Percentiles rank a stretch among this genome's conserved stretches.
These are phyloP conservation scores for Kernera saxatilis DNA, from an alignment of 345 rosid genomes.

Conservation along the genomic window DNA sequence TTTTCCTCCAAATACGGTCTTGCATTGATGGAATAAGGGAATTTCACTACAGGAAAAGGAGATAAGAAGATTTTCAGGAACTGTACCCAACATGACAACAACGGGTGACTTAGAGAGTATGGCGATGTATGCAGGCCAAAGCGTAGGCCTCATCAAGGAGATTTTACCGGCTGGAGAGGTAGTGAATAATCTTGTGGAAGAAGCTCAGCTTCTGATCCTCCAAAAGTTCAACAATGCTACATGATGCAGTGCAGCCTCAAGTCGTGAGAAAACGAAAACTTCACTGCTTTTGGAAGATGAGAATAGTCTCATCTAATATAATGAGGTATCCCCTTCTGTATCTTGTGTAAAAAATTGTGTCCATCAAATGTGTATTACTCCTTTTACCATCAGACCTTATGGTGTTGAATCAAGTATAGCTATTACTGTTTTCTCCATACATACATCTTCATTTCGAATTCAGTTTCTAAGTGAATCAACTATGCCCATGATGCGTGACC, in stretches of 20 bases:
- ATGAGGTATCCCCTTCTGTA: background rate
- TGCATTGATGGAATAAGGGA: background rate
- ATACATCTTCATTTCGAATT: background rate
- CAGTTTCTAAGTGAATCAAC: background rate
- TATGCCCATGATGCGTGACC: background rate
- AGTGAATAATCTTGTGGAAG: conserved; percentile 55
- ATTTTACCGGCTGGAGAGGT: conserved; percentile 72
- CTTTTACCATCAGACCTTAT: background rate
- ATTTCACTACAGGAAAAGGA: conserved; percentile 58
- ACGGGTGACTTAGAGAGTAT: conserved; percentile 82
- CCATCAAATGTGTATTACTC: background rate
- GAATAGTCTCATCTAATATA: background rate
- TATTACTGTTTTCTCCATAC: background rate
- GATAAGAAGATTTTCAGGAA: conserved; percentile 56
- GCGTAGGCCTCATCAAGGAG: conserved; percentile 73
- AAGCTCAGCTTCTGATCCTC: conserved; percentile 52
- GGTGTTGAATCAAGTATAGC: background rate
- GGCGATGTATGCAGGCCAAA: conserved; percentile 88
- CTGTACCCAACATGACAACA: conserved; percentile 63
- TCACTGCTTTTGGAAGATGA: conserved; percentile 3
- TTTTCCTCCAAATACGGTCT: background rate
- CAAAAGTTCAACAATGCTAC: conserved; percentile 22
- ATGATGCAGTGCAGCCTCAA: conserved; percentile 6
- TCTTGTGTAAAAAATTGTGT: background rate
- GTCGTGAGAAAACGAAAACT: background rate